These are phyloP conservation scores for Fusarium secorum DNA, from an alignment of 2,329 filamentous ascomycete genomes.

Conservation along the genomic window DNA sequence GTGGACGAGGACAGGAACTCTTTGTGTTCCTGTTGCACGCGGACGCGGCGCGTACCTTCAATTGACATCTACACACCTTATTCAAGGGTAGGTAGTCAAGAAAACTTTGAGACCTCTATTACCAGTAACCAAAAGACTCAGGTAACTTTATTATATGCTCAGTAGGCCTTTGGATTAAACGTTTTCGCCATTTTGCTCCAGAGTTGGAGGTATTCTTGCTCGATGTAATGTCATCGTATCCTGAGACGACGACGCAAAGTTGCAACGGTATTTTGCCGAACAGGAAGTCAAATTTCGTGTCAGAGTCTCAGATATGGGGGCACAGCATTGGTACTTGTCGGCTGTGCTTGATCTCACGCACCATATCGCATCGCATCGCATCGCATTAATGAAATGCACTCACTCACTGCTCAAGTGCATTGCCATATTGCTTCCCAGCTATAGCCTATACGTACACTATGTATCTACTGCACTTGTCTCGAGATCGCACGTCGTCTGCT, in stretches of 20 bases:
- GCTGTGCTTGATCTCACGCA: slow-evolving; percentile 28
- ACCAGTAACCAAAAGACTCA: background rate
- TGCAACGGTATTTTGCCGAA: background rate
- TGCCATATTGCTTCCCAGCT: slow-evolving; percentile 22
- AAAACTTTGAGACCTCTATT: background rate
- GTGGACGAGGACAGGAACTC: slow-evolving; percentile 9
- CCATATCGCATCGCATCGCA: slow-evolving; percentile 13
- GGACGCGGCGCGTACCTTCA: slow-evolving; percentile 32
- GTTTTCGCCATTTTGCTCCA: background rate
- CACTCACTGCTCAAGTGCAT: background rate
- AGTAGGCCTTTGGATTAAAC: background rate
- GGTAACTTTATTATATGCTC: background rate
- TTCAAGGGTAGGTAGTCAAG: background rate
- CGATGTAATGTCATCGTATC: slow-evolving; percentile 6
- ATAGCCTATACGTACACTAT: slow-evolving; percentile 1
- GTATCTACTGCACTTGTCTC: background rate
- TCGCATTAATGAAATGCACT: slow-evolving; percentile 8
- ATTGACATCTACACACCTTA: slow-evolving; percentile 7
- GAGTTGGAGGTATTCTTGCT: background rate
- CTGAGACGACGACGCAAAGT: background rate
- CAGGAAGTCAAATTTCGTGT: background rate
- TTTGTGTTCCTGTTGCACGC: slow-evolving; percentile 13
- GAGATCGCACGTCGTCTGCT: slow-evolving; percentile 25
- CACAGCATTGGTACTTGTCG: slow-evolving; percentile 19
- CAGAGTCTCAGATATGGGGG: slow-evolving; percentile 5